Base-by-base conservation (phyloP, 768 basidiomycete species). In the Collybiopsis confluens region DNA sequence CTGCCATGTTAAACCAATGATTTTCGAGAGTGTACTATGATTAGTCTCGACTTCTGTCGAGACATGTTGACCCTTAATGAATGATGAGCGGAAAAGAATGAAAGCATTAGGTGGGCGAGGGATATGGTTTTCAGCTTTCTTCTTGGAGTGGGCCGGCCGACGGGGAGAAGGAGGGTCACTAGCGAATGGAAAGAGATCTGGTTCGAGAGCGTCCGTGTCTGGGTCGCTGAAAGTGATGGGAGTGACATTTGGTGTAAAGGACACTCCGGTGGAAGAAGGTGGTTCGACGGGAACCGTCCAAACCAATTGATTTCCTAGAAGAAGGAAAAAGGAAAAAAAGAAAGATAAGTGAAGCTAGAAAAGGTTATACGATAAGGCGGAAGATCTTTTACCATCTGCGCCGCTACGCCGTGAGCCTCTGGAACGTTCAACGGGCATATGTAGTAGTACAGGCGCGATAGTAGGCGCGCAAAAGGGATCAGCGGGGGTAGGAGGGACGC, bases 21-120 rank as follows among this genome's bases (percentile, higher is more conserved):
- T 91, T 79, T 89, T 90, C 13, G 88, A 90, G 16, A 91, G 73
- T 3, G 89, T 90, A 60, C 84, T 86, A 70, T 90, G 89, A 65
- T 87, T 90, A 27, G 86, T 87, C 73, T 91, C 89, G 56, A 90
- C 83, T 48, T 79, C 82, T 7, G 85, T 80, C 8, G 87, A 83
- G 58, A 91, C 87, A 60, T 86, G 86, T 61, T 88, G 84, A 60
- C 74, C 78, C 70, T 87, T 88, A 67, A 90, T 88, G 69, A 90
- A 90, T 0, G 85, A 84, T 0, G 87, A 88, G 57, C 89, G 85
- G 75, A 91, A 92, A 62, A 92, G 79, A 64, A 91, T 92, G 71
- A 92, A 92, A 23, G 89, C 90, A 62, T 92, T 91, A 2, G 89
- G 87, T 1, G 89, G 89, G 40, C 89, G 86, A 16, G 89, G 89